Percentiles rank a stretch among this genome's conserved stretches.
These are phyloP conservation scores for Aspergillus carbonarius DNA, from an alignment of 2,329 filamentous ascomycete genomes.

Conservation along the genomic window DNA sequence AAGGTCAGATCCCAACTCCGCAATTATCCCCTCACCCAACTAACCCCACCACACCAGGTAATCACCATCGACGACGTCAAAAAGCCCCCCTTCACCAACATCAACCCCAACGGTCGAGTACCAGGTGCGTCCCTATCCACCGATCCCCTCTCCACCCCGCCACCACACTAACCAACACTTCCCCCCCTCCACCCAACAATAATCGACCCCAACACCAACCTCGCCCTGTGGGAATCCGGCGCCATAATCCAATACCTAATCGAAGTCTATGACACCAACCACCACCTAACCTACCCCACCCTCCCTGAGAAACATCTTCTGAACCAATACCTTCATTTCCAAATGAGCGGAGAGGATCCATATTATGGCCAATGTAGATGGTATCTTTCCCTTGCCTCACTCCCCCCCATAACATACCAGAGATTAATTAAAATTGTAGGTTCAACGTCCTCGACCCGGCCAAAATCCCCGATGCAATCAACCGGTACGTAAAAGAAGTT, in stretches of 20 bases:
- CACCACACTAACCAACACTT: too few species aligned
- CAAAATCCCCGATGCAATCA: background rate
- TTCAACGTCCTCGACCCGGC: background rate
- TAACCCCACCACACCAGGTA: conserved; percentile 27
- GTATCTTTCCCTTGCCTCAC: background rate
- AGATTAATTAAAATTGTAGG: too few species aligned
- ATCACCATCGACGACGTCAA: background rate
- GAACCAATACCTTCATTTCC: conserved; percentile 6
- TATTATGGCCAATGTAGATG: conserved; percentile 8
- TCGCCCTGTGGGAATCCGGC: conserved; percentile 31
- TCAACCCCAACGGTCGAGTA: background rate
- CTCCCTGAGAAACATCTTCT: background rate
- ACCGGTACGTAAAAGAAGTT: background rate
- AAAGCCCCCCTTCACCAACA: background rate
- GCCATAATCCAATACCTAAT: conserved; percentile 52
- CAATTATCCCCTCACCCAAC: too few species aligned
- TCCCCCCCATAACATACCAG: too few species aligned
- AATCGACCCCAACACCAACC: background rate
- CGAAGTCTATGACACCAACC: conserved; percentile 17
- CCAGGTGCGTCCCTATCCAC: too few species aligned
- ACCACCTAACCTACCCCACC: background rate
- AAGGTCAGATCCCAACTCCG: too few species aligned
- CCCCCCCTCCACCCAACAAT: background rate
- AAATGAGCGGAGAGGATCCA: conserved; percentile 7
- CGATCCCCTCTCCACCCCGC: too few species aligned